phyloP scores from a whole-genome alignment of 805 yeast species.

The Myxozyma neglecta region DNA sequence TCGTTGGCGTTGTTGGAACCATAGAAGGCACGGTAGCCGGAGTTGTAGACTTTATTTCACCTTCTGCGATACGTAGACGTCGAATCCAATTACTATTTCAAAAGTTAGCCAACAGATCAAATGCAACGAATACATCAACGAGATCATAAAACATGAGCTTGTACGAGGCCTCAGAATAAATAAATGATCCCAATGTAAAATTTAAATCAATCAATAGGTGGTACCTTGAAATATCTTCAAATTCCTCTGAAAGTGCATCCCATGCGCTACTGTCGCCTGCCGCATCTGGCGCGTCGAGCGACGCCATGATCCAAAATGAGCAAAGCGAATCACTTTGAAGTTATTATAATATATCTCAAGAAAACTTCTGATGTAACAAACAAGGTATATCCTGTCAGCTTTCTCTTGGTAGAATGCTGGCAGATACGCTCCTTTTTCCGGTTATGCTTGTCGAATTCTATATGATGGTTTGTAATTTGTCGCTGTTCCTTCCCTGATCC shows the following conservation, averaged over 20 bases:
- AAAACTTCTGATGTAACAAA: no score
- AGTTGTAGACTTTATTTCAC: background rate
- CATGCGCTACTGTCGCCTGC: conserved; percentile 8
- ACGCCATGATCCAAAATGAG: conserved; percentile 1
- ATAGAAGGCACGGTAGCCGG: background rate
- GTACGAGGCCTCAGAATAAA: background rate
- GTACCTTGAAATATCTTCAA: conserved; percentile 24
- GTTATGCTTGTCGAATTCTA: no score
- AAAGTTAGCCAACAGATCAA: background rate
- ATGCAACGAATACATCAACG: background rate
- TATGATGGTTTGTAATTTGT: no score
- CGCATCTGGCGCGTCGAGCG: conserved; percentile 7
- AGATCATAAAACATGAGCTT: background rate
- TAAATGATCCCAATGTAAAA: background rate
- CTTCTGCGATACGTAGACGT: conserved; percentile 10
- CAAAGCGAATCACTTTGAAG: no score
- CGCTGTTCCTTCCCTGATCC: no score
- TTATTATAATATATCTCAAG: no score
- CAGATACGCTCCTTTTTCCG: no score
- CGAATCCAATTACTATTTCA: conserved; percentile 18
- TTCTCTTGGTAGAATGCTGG: background rate
- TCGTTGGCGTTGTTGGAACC: background rate
- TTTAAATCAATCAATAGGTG: background rate
- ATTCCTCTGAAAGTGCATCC: conserved; percentile 22
- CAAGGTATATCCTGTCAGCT: background rate